These are phyloP conservation scores for Fagopyrum esculentum DNA, from an alignment of 148 eudicot genomes.

Conservation along the genomic window DNA sequence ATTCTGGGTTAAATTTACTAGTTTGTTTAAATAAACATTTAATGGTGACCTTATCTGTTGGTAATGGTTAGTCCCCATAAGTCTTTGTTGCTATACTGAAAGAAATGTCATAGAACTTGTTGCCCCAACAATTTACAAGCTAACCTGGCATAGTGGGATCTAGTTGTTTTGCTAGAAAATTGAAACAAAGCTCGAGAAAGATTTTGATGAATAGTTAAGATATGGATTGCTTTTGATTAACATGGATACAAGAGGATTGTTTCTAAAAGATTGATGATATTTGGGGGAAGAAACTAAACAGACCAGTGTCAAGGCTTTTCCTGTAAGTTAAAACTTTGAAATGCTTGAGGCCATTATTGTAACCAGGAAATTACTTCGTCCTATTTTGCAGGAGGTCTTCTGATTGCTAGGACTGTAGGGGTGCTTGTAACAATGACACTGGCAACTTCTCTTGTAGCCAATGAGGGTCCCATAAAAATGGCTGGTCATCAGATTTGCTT, in stretches of 20 bases:
- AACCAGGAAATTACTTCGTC: not conserved
- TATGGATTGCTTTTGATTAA: not conserved
- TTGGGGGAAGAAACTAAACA: not conserved
- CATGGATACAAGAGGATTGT: not conserved
- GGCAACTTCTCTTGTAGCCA: slow-evolving; percentile 89
- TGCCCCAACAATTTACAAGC: not conserved
- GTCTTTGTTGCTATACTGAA: not conserved
- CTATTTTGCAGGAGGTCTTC: slow-evolving; percentile 54
- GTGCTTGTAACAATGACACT: slow-evolving; percentile 72
- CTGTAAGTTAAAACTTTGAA: not conserved
- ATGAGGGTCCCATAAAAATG: slow-evolving; percentile 80
- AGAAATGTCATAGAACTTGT: not conserved
- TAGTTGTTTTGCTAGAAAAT: not conserved
- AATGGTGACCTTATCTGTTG: not conserved
- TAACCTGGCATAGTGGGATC: not conserved
- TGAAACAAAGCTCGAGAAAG: not conserved
- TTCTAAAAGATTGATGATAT: not conserved
- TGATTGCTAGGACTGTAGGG: slow-evolving; percentile 71
- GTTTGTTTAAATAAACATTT: not conserved
- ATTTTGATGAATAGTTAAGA: not conserved
- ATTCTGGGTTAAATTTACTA: not conserved
- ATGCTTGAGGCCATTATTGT: not conserved
- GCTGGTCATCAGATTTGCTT: slow-evolving; percentile 92
- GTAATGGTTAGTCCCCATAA: not conserved
- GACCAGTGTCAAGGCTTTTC: not conserved